A percentile compares a stretch with the other conserved stretches of the same genome.
Conservation (phyloP, 768 basidiomycete genomes). For the Clathrus columnatus region DNA sequence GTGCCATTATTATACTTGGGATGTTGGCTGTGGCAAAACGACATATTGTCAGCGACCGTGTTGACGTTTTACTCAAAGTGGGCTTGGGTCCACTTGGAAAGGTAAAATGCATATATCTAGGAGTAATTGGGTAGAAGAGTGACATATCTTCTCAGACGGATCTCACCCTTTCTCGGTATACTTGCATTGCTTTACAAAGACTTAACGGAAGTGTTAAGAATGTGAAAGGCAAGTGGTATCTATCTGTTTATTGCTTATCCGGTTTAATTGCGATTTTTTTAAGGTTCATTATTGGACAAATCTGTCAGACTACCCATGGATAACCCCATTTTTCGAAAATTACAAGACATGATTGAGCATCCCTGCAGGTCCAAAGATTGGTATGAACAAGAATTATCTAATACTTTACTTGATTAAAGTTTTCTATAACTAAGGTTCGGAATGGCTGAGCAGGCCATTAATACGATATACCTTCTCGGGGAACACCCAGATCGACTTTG, state of each 20-base stretch:
- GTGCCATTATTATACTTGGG: slow-evolving; percentile 92
- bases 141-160: slow-evolving; percentile 49
- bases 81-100: slow-evolving; percentile 81
- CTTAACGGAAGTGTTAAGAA: slow-evolving; percentile 95
- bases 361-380: slow-evolving; percentile 84
- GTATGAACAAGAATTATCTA: slow-evolving; percentile 24
- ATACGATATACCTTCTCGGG: slow-evolving; percentile 89
- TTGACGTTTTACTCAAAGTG: slow-evolving; percentile 77
- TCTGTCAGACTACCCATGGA: slow-evolving; percentile 82
- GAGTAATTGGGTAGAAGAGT: not conserved
- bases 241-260: slow-evolving; percentile 7
- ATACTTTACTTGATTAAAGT: not conserved
- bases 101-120: slow-evolving; percentile 32
- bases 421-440: slow-evolving; percentile 55
- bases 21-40: slow-evolving; percentile 87
- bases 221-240: slow-evolving; percentile 88
- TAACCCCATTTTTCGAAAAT: slow-evolving; percentile 71
- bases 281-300: slow-evolving; percentile 84
- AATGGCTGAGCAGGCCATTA: slow-evolving; percentile 93
- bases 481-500: slow-evolving; percentile 88
- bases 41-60: slow-evolving; percentile 69
- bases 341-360: slow-evolving; percentile 72
- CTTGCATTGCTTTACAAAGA: slow-evolving; percentile 86
- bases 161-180: slow-evolving; percentile 84
- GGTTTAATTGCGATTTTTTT: not conserved